phyloP scores from a whole-genome alignment of 2,329 filamentous ascomycete species.

The Metarhizium guizhouense region DNA sequence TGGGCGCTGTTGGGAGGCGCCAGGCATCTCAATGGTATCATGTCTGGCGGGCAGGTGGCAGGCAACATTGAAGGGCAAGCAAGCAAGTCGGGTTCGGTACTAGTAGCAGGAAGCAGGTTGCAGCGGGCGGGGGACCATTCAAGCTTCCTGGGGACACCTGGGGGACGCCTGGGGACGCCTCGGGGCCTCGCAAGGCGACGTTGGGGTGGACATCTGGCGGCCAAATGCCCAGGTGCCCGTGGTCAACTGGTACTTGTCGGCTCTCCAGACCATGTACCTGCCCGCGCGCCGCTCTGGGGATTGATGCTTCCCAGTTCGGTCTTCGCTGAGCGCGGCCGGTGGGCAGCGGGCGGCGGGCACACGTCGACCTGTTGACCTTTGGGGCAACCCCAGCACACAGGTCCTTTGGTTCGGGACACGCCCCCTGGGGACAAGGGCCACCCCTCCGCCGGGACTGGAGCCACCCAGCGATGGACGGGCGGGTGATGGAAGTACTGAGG shows the following conservation, averaged over 20 bases:
- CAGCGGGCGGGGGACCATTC: neutral
- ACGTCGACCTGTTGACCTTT: too few relatives aligned
- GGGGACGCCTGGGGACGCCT: too few relatives aligned
- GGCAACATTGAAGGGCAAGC: too few relatives aligned
- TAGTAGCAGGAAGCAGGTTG: neutral
- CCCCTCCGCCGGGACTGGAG: neutral
- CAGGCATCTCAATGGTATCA: too few relatives aligned
- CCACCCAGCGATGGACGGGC: neutral
- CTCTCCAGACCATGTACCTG: neutral
- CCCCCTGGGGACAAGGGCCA: neutral
- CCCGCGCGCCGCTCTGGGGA: neutral
- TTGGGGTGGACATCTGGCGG: neutral
- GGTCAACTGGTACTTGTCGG: neutral
- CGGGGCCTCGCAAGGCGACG: neutral
- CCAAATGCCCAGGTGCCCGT: neutral
- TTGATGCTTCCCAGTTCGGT: neutral
- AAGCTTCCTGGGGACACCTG: neutral
- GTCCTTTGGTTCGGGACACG: neutral
- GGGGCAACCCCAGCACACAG: neutral
- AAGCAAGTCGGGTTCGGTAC: too few relatives aligned
- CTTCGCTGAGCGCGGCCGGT: neutral
- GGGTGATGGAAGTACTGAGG: slow-evolving; percentile 1
- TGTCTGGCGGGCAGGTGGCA: too few relatives aligned
- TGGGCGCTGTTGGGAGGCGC: neutral
- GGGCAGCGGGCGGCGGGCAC: neutral